Evolutionary conservation across 768 basidiomycete genomes (phyloP).

Genomic region (Rickenella mellea): DNA sequence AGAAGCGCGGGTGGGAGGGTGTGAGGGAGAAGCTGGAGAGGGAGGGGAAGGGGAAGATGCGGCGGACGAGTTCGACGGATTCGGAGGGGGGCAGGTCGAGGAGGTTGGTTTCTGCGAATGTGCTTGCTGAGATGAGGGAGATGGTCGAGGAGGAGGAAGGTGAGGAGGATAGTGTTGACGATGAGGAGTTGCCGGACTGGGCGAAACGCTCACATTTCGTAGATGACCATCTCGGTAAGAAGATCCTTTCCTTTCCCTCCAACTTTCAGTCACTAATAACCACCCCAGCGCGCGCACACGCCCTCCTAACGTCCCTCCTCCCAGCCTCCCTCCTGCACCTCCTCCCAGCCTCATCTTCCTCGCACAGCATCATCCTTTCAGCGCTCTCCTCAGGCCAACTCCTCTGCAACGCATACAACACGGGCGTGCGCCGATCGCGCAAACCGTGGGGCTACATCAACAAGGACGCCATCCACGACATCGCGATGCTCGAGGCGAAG

Average conservation of each 20-base stretch:
- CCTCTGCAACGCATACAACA: slow-evolving; percentile 74
- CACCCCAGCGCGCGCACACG: slow-evolving; percentile 50
- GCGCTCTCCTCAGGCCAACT: slow-evolving; percentile 69
- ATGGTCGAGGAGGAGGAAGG: slow-evolving; percentile 29
- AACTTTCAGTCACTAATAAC: background rate
- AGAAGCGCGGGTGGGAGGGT: slow-evolving; percentile 40
- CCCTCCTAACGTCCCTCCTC: slow-evolving; percentile 50
- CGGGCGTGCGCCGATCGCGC: slow-evolving; percentile 67
- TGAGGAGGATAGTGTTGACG: slow-evolving; percentile 42
- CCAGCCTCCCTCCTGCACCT: slow-evolving; percentile 42
- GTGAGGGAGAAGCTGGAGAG: slow-evolving; percentile 34
- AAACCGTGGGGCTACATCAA: slow-evolving; percentile 87
- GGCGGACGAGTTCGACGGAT: slow-evolving; percentile 35
- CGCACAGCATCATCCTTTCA: slow-evolving; percentile 33
- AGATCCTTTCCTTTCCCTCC: background rate
- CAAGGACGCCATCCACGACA: slow-evolving; percentile 69
- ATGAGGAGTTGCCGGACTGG: slow-evolving; percentile 72
- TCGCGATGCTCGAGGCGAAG: slow-evolving; percentile 53
- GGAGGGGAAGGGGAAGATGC: slow-evolving; percentile 30
- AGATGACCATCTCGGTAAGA: slow-evolving; percentile 51
- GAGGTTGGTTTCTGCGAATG: slow-evolving; percentile 39
- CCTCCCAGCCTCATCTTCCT: slow-evolving; percentile 23
- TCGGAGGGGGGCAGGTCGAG: slow-evolving; percentile 4
- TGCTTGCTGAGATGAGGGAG: slow-evolving; percentile 42
- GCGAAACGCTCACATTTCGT: slow-evolving; percentile 50